Percentiles rank a stretch among this genome's conserved stretches.
Conservation (phyloP, 2,329 filamentous ascomycete genomes). For the Aspergillus pseudoviridinutans region DNA sequence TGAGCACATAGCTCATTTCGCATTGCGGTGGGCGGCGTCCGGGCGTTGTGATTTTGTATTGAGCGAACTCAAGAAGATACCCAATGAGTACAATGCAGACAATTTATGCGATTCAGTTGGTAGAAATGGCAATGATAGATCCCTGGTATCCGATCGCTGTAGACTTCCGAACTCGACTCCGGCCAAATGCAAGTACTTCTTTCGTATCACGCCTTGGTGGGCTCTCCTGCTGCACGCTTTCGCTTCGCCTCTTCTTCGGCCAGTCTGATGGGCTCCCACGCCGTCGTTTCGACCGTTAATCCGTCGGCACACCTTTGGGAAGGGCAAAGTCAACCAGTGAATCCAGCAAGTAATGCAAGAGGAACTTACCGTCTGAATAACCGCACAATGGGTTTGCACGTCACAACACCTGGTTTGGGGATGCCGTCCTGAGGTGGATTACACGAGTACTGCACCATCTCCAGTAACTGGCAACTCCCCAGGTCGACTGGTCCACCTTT, state of each 20-base stretch:
- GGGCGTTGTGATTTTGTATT: conserved; percentile 16
- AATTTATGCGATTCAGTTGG: neutral
- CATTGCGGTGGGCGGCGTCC: conserved; percentile 9
- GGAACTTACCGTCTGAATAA: conserved; percentile 55
- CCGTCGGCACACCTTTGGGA: conserved; percentile 45
- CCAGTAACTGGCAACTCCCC: conserved; percentile 52
- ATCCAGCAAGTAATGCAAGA: neutral
- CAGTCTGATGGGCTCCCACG: conserved; percentile 48
- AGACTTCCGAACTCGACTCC: conserved; percentile 11
- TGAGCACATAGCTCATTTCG: conserved; percentile 18
- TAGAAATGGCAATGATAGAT: neutral
- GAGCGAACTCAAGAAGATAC: conserved; percentile 30
- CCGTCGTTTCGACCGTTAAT: conserved; percentile 59
- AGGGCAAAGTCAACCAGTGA: conserved; percentile 9
- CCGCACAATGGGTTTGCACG: conserved; percentile 55
- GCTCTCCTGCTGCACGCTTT: conserved; percentile 19
- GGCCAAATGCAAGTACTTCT: conserved; percentile 3
- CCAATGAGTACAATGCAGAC: conserved; percentile 22
- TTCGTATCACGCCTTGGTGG: conserved; percentile 17
- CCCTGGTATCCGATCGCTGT: conserved; percentile 1
- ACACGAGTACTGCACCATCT: conserved; percentile 62
- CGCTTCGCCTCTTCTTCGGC: conserved; percentile 33
- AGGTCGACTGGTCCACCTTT: conserved; percentile 51
- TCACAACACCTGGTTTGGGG: conserved; percentile 41
- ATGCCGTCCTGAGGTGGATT: conserved; percentile 46